Evolutionary conservation across 306 rosid species (phyloP), one percentile per base, ranked within the genome.

Genomic region (Cucumis cinereus): DNA sequence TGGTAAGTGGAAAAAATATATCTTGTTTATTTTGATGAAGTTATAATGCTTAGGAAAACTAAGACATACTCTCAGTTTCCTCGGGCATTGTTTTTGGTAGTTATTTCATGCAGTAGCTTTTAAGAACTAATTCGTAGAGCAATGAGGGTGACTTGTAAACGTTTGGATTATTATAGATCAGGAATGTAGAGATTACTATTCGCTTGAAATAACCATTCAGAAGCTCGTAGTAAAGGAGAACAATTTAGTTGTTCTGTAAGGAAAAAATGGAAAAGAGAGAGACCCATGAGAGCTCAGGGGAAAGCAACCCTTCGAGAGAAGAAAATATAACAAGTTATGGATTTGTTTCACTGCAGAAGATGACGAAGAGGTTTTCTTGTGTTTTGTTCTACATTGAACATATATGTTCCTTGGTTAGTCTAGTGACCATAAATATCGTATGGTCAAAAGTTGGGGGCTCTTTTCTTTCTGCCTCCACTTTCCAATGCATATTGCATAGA

Each of bases 1-100:
- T 94, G 98, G 98, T 94, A 84, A 83, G 81, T 28, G 61, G 36
- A 36, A 56, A 13, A 71, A 55, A 38, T 74, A 28, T 36, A 3
- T 30, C 20, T 74, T 17, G 19, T 33, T 49, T 73, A 16, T 23
- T 74, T 56, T 54, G 10, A 8, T 36, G 8, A 56, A 55, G 63
- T 33, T 28, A 40, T 55, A 66, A 38, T n/a, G 53, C 73, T 38
- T 20, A 66, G 10, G 73, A 38, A 19, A 38, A 38, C 11, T 38
- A 40, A 30, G 73, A n/a, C 19, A 11, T 20, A 26, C 66, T 66
- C 73, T 20, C 52, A 38, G 52, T 66, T n/a, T 20, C 36, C 30
- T 40, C 45, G 30, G 10, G 53, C 19, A 47, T 20, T 40, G 33
- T n/a, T 66, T 66, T 66, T 40, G 53, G 33, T 66, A 40, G n/a